Base-by-base conservation (phyloP, 2,329 filamentous ascomycete genomes). In the Cordyceps farinosa region DNA sequence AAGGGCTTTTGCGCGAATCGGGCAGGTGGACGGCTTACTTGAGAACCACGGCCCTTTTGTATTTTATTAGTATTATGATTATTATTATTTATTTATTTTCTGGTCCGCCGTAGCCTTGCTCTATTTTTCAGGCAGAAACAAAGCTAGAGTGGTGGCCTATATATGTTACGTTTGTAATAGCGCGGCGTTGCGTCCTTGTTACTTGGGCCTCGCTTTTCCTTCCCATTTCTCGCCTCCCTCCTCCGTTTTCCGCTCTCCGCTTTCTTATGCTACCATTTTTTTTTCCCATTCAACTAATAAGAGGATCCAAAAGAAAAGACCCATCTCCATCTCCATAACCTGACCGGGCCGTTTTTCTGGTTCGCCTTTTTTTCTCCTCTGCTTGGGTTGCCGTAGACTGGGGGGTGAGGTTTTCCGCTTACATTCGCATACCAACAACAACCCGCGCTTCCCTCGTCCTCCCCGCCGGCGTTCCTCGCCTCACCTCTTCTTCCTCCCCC, bases 11-110 rank as follows among this genome's bases (percentile, higher is more conserved):
- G 52, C n/a, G 52, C 52, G 30, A 62, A 62, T 62, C 60, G 44
- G 60, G 60, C 60, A 62, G 60, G 60, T 62, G 42, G 30, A 47
- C 51, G 22, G 55, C 29, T 10, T 51, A 34, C 27, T 7, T n/a
- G 44, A 29, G 29, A 27, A 22, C 27, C 40, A 10, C 40, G 51
- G 34, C 22, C 36, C 51, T 54, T 54, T 38, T 54, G 38, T 30
- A 17, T 22, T 42, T 52, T 52, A 13, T 22, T 22, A 22, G 22
- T 22, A 22, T 22, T 22, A 22, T 22, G 1, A 22, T 1, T 22
- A 22, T 22, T 22, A 22, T 22, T 22, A 22, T 22, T 22, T 22
- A 22, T 22, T 22, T 22, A 22, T 22, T 22, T 22, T 22, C 22
- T 22, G 22, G 22, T 22, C 22, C 22, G 22, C 22, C 22, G 22